Percentiles rank a stretch among this genome's conserved stretches.
Conservation (phyloP, 2,329 filamentous ascomycete genomes). For the Xylaria sp. region DNA sequence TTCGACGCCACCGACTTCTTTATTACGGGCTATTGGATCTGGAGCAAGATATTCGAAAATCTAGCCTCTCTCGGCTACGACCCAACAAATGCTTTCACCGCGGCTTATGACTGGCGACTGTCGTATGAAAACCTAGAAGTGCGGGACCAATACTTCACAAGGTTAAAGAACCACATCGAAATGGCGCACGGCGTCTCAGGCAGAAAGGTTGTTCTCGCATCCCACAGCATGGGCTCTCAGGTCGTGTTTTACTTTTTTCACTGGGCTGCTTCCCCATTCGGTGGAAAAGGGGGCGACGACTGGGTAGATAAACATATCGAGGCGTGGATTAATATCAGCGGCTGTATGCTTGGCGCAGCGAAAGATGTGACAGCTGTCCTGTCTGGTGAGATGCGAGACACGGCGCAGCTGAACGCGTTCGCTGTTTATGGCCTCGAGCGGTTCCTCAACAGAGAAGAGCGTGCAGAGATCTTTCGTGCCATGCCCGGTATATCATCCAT, state of each 20-base stretch:
- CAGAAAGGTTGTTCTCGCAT: conserved; percentile 83
- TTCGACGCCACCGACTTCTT: conserved; percentile 99
- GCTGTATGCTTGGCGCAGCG: conserved; percentile 93
- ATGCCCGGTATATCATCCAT: conserved; percentile 98
- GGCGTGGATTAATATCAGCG: conserved; percentile 97
- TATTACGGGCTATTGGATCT: conserved; percentile 93
- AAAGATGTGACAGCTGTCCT: conserved; percentile 91
- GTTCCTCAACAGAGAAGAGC: conserved; percentile 87
- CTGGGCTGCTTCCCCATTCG: conserved; percentile 78
- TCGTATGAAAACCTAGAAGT: conserved; percentile 88
- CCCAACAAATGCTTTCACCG: conserved; percentile 74
- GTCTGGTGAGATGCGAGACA: conserved; percentile 98
- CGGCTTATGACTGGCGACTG: conserved; percentile 88
- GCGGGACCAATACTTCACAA: conserved; percentile 91
- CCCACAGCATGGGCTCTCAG: conserved; percentile 97
- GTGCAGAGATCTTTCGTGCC: conserved; percentile 90
- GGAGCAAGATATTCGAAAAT: conserved; percentile 98
- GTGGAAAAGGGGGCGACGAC: conserved; percentile 78
- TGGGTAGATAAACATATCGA: conserved; percentile 94
- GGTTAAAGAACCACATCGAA: conserved; percentile 90
- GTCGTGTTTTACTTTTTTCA: conserved; percentile 87
- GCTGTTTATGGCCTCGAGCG: conserved; percentile 97
- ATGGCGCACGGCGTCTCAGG: conserved; percentile 74
- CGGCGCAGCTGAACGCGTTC: conserved; percentile 93
- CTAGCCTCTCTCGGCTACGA: conserved; percentile 95